Evolutionary conservation across 1,139 yeast genomes (phyloP), one percentile per base, ranked within the genome.

Genomic region (Lodderomyces margitis): DNA sequence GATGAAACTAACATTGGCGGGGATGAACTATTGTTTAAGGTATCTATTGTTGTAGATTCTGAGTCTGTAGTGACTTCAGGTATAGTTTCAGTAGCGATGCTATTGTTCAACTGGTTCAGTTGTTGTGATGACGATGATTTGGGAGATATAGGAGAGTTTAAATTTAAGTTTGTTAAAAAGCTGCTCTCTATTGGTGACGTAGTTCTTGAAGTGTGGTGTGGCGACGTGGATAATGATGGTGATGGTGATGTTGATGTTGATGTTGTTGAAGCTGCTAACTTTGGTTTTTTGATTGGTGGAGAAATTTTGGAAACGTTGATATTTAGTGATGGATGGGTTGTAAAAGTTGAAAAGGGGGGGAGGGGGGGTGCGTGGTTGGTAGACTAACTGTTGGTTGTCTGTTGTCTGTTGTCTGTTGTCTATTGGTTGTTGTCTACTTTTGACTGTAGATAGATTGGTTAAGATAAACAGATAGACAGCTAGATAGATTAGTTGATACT

Each of bases 241-340:
- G 46, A 33, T 28, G 39, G 19, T 7, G 40, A 20, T 30, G 40
- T 21, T 11, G 36, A n/a, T 15, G 42, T 25, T 24, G 46, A 33
- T 28, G 39, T 10, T 4, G 36, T 15, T 25, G 39, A 33, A 14
- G 34, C 35, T 21, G 41, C 30, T 28, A 46, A 34, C 34, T 36
- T 48, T 9, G 36, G 45, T 42, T 46, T 48, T 38, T 48, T 48
- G 17, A 41, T 30, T 34, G 51, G 51, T 27, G 48, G 50, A 36
- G 40, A 38, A 42, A 48, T 48, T 28, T 47, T 48, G 52, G 44
- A 43, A 19, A 28, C 24, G 23, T 19, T 20, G 5, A 16, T 7
- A 4, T 31, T 11, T 15, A 14, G 34, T 9, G 21, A 14, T 19
- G 24, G 24, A 8, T 31, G 34, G 14, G 34, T 5, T n/a, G 31